Base-by-base conservation (phyloP, 176 grass and related monocot genomes). In the Secale cereale region DNA sequence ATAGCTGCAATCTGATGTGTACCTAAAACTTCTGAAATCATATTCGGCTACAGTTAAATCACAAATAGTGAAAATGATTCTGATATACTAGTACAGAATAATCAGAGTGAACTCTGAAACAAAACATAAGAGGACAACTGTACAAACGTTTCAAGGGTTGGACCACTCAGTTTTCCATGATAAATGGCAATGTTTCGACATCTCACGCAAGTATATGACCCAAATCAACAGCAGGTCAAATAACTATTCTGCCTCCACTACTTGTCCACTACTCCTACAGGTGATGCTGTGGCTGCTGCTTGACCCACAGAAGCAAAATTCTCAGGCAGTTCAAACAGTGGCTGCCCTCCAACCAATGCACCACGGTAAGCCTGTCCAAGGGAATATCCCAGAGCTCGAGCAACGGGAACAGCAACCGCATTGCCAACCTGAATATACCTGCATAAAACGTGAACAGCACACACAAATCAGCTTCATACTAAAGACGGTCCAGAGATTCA, bases 381-480 rank as follows among this genome's bases (percentile, higher is more conserved):
- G 9, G 68, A 71, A 54, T 76, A 89, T 16, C 82, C 77, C 1
- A 81, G 33, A 41, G 82, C 77, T 40, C 77, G 43, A 57, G 87
- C 82, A 36, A 89, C 60, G 2, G 77, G 82, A 72, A 85, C 45
- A 28, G 33, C 77, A 43, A 89, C 77, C 3, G 82, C 52, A 57
- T 57, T 57, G 52, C 52, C 52, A 22, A 57, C 52, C 19, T 57
- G 52, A 20, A 8, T 57, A 57, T 57, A 57, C 9, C 52, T 22
- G 19, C 52, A 57, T 57, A 57, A 22, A 22, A 57, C 59, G 3
- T 26, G 59, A n/a, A 20, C 20, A 26, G n/a, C 9, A 60, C n/a
- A 59, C 57, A 9, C 69, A 69, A 69, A 63, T 19, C 43, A 35
- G 64, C 22, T 83, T 41, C 25, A 62, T 63, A 74, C 19, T 3